phyloP scores from a whole-genome alignment of 306 rosid species.

The Glycine latifolia region DNA sequence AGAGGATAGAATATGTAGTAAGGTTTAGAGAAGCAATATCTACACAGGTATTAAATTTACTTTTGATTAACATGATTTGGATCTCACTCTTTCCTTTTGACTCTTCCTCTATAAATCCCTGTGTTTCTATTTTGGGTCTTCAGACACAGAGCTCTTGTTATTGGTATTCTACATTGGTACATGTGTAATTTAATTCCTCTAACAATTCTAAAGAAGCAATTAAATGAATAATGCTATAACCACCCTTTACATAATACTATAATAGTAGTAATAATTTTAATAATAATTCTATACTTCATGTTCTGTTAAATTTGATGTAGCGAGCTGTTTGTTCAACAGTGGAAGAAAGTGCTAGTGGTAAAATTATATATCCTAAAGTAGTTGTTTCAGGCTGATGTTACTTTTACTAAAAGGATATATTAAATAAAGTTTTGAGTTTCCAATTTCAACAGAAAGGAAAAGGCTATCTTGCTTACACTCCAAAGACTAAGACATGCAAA shows the following conservation, averaged over 20 bases:
- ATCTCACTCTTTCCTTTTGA: constrained; percentile 21
- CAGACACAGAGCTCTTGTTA: background rate
- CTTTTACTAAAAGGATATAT: constrained; percentile 7
- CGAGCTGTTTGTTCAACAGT: background rate
- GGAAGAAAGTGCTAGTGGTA: background rate
- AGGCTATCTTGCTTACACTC: background rate
- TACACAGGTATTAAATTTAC: constrained; percentile 8
- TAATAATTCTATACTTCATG: background rate
- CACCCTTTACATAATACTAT: background rate
- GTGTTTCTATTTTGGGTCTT: background rate
- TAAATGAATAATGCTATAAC: constrained; percentile 16
- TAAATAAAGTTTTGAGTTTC: background rate
- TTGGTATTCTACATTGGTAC: constrained; percentile 29
- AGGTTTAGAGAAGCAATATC: constrained; percentile 39
- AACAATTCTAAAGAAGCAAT: constrained; percentile 12
- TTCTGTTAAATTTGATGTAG: constrained; percentile 23
- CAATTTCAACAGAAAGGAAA: constrained; percentile 15
- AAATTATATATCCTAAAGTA: background rate
- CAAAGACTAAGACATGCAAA: background rate
- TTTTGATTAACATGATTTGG: constrained; percentile 35
- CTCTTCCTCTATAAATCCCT: constrained; percentile 17
- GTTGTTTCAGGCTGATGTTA: background rate
- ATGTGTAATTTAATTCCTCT: constrained; percentile 41
- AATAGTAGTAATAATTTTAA: background rate
- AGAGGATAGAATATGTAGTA: constrained; percentile 12